phyloP scores from a whole-genome alignment of 2,329 filamentous ascomycete species.

The Biscogniauxia mediterranea region DNA sequence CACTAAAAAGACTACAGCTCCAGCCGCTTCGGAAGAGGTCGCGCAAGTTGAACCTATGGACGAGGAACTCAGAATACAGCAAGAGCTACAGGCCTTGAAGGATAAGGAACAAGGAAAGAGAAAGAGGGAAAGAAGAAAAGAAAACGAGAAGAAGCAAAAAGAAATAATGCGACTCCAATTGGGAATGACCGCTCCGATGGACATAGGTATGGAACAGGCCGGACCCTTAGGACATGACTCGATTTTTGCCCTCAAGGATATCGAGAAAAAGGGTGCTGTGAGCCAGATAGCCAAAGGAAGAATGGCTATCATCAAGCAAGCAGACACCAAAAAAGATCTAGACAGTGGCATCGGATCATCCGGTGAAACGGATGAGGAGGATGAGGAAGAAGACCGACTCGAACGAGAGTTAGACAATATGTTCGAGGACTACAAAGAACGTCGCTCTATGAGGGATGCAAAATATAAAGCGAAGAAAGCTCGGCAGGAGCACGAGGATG shows the following conservation, averaged over 20 bases:
- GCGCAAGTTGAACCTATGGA: slow-evolving; percentile 88
- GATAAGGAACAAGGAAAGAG: slow-evolving; percentile 75
- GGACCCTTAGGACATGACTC: slow-evolving; percentile 76
- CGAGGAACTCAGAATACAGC: slow-evolving; percentile 86
- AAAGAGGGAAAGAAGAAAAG: slow-evolving; percentile 79
- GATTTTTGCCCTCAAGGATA: slow-evolving; percentile 81
- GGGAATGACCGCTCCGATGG: slow-evolving; percentile 93
- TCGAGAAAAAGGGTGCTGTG: slow-evolving; percentile 73
- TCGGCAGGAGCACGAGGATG: slow-evolving; percentile 75
- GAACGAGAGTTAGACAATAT: slow-evolving; percentile 83
- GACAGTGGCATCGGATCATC: slow-evolving; percentile 58
- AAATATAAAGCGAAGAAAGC: slow-evolving; percentile 91
- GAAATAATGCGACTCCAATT: slow-evolving; percentile 96
- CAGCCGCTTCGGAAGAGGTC: slow-evolving; percentile 61
- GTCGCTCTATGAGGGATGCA: slow-evolving; percentile 74
- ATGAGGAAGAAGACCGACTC: slow-evolving; percentile 77
- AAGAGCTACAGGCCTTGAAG: slow-evolving; percentile 78
- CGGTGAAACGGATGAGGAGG: slow-evolving; percentile 60
- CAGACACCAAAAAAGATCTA: slow-evolving; percentile 54
- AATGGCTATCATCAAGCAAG: slow-evolving; percentile 67
- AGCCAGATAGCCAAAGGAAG: slow-evolving; percentile 71
- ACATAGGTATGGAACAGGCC: slow-evolving; percentile 87
- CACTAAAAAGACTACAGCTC: slow-evolving; percentile 63
- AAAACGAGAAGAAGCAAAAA: slow-evolving; percentile 92
- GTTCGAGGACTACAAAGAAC: slow-evolving; percentile 83